These are phyloP conservation scores for Dipteronia dyeriana DNA, from an alignment of 345 rosid genomes.

Conservation along the genomic window DNA sequence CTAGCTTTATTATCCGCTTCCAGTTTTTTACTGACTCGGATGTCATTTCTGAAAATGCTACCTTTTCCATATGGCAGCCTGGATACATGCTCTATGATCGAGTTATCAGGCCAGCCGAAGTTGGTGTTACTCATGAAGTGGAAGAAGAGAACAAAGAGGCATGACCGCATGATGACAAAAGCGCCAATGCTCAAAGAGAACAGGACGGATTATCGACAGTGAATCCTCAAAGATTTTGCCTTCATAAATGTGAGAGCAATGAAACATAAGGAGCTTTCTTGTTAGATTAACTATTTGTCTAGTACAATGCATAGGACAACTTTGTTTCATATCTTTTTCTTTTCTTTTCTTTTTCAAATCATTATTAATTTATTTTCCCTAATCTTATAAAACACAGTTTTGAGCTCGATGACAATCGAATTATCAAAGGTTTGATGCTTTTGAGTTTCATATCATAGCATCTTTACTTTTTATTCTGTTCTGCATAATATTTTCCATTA, in stretches of 20 bases:
- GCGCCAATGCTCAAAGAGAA: neutral
- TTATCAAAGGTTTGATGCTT: neutral
- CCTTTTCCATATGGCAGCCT: constrained; percentile 45
- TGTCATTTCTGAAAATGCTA: neutral
- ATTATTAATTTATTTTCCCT: neutral
- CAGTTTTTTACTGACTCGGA: neutral
- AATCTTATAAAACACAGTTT: neutral
- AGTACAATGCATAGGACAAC: constrained; percentile 12
- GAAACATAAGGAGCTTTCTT: constrained; percentile 14
- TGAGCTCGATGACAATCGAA: neutral
- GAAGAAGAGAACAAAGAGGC: constrained; percentile 41
- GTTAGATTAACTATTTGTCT: constrained; percentile 8
- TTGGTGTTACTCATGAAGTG: constrained; percentile 71
- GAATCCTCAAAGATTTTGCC: constrained; percentile 24
- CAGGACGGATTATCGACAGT: neutral
- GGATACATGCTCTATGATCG: constrained; percentile 80
- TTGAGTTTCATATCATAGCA: neutral
- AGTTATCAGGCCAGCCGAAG: constrained; percentile 93
- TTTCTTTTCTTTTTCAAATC: neutral
- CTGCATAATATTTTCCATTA: neutral
- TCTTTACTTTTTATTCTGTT: neutral
- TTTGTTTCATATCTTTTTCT: too few species aligned
- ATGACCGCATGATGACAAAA: constrained; percentile 38
- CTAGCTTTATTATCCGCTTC: neutral
- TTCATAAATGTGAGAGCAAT: neutral